Evolutionary conservation across 2,329 filamentous ascomycete genomes (phyloP), one percentile per base, ranked within the genome.

Genomic region (Hypoxylon rubiginosum): DNA sequence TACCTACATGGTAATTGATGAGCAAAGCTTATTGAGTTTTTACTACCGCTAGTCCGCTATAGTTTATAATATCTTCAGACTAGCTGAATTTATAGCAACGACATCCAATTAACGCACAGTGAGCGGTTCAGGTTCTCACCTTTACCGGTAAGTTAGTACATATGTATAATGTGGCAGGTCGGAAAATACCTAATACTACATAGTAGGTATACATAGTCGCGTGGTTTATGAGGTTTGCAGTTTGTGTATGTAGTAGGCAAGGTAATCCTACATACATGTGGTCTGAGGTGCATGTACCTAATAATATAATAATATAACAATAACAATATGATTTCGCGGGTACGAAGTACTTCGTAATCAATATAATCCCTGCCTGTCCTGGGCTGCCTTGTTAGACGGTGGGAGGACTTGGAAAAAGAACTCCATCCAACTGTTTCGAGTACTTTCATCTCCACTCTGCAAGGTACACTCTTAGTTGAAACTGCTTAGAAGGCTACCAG

Each of bases 401-500:
- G 39, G 28, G 41, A 51, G 19, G 60, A n/a, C 52, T 43, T 26
- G 39, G 36, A 36, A 48, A 50, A 49, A 28, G 21, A 24, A 41
- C 32, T 21, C 58, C 56, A 62, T 55, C 48, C 52, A 46, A 53
- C 55, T 15, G 63, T 66, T 66, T 66, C 57, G 54, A 67, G 61
- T 63, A 67, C 61, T 60, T 26, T 36, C 15, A 51, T 64, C 64
- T 57, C 64, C 67, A 65, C 67, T 57, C 58, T 67, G 58, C 64
- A 65, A 67, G 64, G 67, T 67, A 69, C 67, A 69, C 62, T 58
- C 50, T 30, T 58, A 58, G 57, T 64, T 59, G 58, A 60, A 64
- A 67, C 52, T 60, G 32, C 55, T 28, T 24, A 43, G 36, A 19
- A 39, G 64, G 46, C 48, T 58, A 62, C 46, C 50, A 56, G 43